phyloP scores from a whole-genome alignment of 768 basidiomycete genomes.

The Tricholoma furcatifolium region DNA sequence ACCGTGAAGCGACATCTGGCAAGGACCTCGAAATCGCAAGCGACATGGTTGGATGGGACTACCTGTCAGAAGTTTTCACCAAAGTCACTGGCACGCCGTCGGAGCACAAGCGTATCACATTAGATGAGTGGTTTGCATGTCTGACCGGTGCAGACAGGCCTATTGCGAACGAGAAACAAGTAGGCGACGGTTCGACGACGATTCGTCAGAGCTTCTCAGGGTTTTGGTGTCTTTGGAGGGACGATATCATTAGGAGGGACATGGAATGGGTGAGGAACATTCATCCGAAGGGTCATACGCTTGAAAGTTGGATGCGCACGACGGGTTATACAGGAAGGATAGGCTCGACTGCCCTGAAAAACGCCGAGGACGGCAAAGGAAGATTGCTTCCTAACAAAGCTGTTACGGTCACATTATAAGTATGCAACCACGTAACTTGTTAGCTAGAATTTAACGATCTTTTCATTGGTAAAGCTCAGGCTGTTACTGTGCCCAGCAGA shows the following conservation, averaged over 20 bases:
- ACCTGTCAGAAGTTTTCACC: constrained; percentile 35
- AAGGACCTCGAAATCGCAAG: constrained; percentile 36
- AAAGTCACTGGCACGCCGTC: constrained; percentile 36
- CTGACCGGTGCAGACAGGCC: constrained; percentile 27
- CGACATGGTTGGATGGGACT: constrained; percentile 35
- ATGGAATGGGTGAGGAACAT: constrained; percentile 42
- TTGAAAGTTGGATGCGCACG: constrained; percentile 42
- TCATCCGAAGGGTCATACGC: constrained; percentile 32
- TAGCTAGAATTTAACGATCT: no score
- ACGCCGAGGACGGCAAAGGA: constrained; percentile 30
- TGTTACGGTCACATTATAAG: constrained; percentile 10
- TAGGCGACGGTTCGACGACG: constrained; percentile 30
- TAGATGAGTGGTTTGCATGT: constrained; percentile 33
- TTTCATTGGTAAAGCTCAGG: no score
- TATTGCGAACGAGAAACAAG: constrained; percentile 27
- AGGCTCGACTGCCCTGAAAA: constrained; percentile 26
- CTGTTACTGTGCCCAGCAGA: no score
- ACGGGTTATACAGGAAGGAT: constrained; percentile 28
- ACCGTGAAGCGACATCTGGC: constrained; percentile 32
- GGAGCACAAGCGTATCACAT: constrained; percentile 26
- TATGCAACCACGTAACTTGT: background rate
- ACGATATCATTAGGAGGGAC: constrained; percentile 41
- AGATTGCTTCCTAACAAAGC: constrained; percentile 22
- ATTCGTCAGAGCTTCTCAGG: constrained; percentile 39
- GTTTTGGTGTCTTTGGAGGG: constrained; percentile 43